Conservation (phyloP, 495 filamentous ascomycete genomes). For the Xylaria scruposa region DNA sequence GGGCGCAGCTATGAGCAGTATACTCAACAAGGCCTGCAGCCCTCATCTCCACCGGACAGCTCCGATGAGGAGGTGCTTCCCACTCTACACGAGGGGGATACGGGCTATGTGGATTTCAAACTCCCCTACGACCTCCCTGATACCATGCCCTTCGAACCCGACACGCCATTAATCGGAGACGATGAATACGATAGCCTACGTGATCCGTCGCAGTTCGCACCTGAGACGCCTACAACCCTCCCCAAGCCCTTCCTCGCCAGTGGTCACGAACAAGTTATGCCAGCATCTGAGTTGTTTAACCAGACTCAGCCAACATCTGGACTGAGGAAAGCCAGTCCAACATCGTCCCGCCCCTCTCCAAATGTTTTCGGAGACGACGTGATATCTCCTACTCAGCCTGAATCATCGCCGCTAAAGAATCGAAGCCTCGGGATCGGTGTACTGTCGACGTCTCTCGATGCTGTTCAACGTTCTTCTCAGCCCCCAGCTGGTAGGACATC, state of each 20-base stretch:
- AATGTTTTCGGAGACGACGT: slow-evolving; percentile 44
- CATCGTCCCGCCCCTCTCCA: slow-evolving; percentile 57
- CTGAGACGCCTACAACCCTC: slow-evolving; percentile 51
- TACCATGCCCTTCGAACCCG: slow-evolving; percentile 25
- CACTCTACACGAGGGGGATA: slow-evolving; percentile 45
- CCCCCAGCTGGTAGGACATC: slow-evolving; percentile 20
- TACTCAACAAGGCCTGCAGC: slow-evolving; percentile 28
- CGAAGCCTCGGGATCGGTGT: neutral
- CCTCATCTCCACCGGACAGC: slow-evolving; percentile 32
- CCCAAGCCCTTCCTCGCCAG: slow-evolving; percentile 51
- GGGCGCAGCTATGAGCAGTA: slow-evolving; percentile 53
- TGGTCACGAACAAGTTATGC: slow-evolving; percentile 43
- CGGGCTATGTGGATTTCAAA: slow-evolving; percentile 45
- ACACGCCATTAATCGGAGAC: slow-evolving; percentile 2
- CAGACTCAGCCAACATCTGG: slow-evolving; percentile 54
- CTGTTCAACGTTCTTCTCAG: slow-evolving; percentile 27
- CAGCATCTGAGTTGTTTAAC: slow-evolving; percentile 53
- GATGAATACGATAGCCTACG: neutral
- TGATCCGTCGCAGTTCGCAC: slow-evolving; percentile 30
- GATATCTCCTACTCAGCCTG: slow-evolving; percentile 42
- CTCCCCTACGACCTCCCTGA: slow-evolving; percentile 34
- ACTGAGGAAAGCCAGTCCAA: slow-evolving; percentile 51
- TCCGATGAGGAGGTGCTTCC: slow-evolving; percentile 31
- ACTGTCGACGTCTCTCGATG: slow-evolving; percentile 37
- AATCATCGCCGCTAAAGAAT: slow-evolving; percentile 53